Percentiles rank a stretch among this genome's conserved stretches.
phyloP scores from a whole-genome alignment of 805 yeast species.

The Saturnispora quitensis region DNA sequence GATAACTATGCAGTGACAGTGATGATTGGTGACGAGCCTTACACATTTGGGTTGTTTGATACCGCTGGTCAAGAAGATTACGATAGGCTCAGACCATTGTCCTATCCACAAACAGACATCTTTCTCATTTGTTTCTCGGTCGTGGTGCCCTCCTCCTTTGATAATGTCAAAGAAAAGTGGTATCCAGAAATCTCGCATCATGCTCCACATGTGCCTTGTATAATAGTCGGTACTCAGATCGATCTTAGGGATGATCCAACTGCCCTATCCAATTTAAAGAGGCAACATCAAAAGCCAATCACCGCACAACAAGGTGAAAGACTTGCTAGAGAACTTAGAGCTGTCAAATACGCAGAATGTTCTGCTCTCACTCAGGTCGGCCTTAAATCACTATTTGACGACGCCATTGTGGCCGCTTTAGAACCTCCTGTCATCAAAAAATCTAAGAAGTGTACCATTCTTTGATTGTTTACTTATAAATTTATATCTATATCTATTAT shows the following conservation, averaged over 20 bases:
- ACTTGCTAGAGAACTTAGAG: constrained; percentile 87
- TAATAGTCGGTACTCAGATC: constrained; percentile 94
- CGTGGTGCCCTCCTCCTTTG: constrained; percentile 94
- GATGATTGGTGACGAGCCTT: constrained; percentile 97
- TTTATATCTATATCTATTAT: constrained; percentile 8
- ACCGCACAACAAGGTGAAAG: constrained; percentile 82
- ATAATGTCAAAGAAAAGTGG: constrained; percentile 97
- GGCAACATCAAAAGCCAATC: constrained; percentile 85
- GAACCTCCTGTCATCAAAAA: constrained; percentile 90
- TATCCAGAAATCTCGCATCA: constrained; percentile 95
- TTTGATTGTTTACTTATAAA: constrained; percentile 30
- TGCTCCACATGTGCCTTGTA: constrained; percentile 94
- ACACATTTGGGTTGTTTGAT: constrained; percentile 93
- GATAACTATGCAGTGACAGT: constrained; percentile 93
- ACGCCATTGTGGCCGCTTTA: constrained; percentile 95
- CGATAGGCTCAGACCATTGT: constrained; percentile 91
- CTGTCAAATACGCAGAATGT: constrained; percentile 95
- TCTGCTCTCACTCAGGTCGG: constrained; percentile 97
- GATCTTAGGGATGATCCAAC: constrained; percentile 92
- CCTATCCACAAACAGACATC: constrained; percentile 96
- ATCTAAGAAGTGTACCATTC: constrained; percentile 76
- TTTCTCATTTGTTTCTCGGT: constrained; percentile 94
- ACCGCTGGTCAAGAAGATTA: constrained; percentile 99
- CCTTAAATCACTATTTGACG: constrained; percentile 94
- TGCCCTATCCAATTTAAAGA: constrained; percentile 77